A percentile compares a stretch with the other conserved stretches of the same genome.
These are phyloP conservation scores for Rhynchosporium secalis DNA, from an alignment of 2,329 filamentous ascomycete genomes.

Conservation along the genomic window DNA sequence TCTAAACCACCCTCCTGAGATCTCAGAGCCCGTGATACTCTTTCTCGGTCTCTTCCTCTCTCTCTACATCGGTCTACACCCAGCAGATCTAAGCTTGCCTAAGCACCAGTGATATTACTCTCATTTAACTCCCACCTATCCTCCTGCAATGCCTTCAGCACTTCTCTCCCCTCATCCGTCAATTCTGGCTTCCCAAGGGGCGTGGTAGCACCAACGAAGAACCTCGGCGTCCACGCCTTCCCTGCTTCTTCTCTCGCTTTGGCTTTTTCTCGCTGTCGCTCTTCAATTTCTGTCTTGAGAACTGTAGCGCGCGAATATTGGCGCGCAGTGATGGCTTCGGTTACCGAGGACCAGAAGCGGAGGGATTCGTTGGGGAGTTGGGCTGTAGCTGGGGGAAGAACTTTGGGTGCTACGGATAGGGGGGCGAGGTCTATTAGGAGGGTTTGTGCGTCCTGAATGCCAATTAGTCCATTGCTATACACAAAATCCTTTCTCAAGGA, in stretches of 20 bases:
- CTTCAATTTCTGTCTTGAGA: slow-evolving; percentile 88
- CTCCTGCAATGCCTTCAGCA: slow-evolving; percentile 55
- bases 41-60: too few species aligned
- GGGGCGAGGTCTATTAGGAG: slow-evolving; percentile 88
- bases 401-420: slow-evolving; percentile 75
- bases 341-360: slow-evolving; percentile 84
- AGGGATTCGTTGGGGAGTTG: slow-evolving; percentile 90
- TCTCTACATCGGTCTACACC: too few species aligned
- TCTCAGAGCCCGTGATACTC: too few species aligned
- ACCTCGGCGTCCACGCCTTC: slow-evolving; percentile 78
- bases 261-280: slow-evolving; percentile 81
- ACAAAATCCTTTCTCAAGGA: slow-evolving; percentile 7
- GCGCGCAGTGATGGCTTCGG: slow-evolving; percentile 78
- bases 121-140: slow-evolving; percentile 42
- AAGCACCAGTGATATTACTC: slow-evolving; percentile 31
- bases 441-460: slow-evolving; percentile 58
- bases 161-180: slow-evolving; percentile 60
- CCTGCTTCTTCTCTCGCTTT: slow-evolving; percentile 72
- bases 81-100: background rate
- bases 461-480: slow-evolving; percentile 37
- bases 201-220: slow-evolving; percentile 70
- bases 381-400: slow-evolving; percentile 70
- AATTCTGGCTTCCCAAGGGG: slow-evolving; percentile 61
- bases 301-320: slow-evolving; percentile 83
- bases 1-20: too few species aligned